A percentile compares a stretch with the other conserved stretches of the same genome.
Conservation (phyloP, 495 filamentous ascomycete species). For the Talaromyces thailandensis region DNA sequence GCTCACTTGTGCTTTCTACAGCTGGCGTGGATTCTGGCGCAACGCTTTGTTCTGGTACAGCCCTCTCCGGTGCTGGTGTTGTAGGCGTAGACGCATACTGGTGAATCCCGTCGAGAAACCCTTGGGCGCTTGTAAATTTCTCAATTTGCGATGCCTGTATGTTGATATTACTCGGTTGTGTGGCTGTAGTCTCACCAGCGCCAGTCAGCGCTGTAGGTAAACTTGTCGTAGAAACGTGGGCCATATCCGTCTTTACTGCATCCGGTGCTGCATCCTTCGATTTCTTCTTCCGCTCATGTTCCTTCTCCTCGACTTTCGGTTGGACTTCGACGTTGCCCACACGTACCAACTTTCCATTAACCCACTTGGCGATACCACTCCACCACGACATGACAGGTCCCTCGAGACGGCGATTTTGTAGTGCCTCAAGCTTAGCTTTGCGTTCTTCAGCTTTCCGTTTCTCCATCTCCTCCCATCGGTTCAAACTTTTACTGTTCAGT, state of each 20-base stretch:
- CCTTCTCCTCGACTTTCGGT: constrained; percentile 31
- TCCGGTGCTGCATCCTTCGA: constrained; percentile 10
- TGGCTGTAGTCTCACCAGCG: neutral
- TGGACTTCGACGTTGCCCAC: constrained; percentile 61
- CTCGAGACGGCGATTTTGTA: constrained; percentile 76
- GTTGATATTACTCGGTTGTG: neutral
- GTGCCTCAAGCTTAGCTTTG: constrained; percentile 67
- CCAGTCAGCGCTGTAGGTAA: neutral
- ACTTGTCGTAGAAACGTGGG: neutral
- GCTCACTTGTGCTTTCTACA: neutral
- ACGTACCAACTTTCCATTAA: constrained; percentile 64
- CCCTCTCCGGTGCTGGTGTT: constrained; percentile 19
- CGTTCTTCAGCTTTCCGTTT: constrained; percentile 76
- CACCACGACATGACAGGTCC: constrained; percentile 89
- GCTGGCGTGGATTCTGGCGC: constrained; percentile 3
- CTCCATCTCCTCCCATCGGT: constrained; percentile 89
- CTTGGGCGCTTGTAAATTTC: neutral
- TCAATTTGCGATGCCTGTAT: neutral
- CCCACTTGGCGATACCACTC: constrained; percentile 77
- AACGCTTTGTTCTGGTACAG: constrained; percentile 32
- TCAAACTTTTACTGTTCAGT: constrained; percentile 82
- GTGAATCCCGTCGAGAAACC: constrained; percentile 22
- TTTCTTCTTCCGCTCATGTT: constrained; percentile 19
- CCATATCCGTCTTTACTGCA: neutral
- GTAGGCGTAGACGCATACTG: constrained; percentile 20